Base-by-base conservation (phyloP, 2,329 filamentous ascomycete genomes). In the Coniochaeta ligniaria region DNA sequence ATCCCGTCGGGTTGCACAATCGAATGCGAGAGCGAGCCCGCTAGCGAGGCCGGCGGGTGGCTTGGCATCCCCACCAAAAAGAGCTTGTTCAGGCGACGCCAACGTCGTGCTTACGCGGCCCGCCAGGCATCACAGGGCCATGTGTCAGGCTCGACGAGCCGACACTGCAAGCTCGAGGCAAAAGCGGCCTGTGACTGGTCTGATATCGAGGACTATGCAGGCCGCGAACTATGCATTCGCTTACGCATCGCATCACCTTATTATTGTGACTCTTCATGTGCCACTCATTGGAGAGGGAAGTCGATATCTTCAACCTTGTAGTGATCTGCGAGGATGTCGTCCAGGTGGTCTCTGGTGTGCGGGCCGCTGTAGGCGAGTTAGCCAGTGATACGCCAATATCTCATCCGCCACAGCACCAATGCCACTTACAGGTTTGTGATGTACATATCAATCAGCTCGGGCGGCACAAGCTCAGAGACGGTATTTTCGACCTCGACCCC, bases 251-350 rank as follows among this genome's bases (percentile, higher is more conserved):
- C 20, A 56, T 55, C 52, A 31, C 35, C 26, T 35, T 35, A 9
- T 36, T 11, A 31, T 52, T 52, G 47, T 52, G 47, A 52, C 47
- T 52, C 47, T 28, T 52, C 24, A 2, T 56, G 1, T 8, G 6
- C 22, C 22, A 66, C 11, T 72, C 75, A 58, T 71, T 75, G 70
- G 74, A 77, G 11, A 63, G 84, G 78, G 63, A 86, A 83, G 66
- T 86, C 85, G 60, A 89, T 83, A 67, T 92, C 89, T 69, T 91
- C 88, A 28, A 81, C 78, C 65, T 89, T 87, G 73, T 92, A 92
- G 70, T 92, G 89, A 69, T 92, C 89, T 47, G 83, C 83, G 47
- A 92, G 86, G 62, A 92, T 85, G 63, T 84, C 81, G 60, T 89
- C 89, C n/a, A 92, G 75, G 69, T 90, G 89, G 60, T 88, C 87